These are phyloP conservation scores for Ensete ventricosum DNA, from an alignment of 176 grass and related monocot genomes.

Conservation along the genomic window DNA sequence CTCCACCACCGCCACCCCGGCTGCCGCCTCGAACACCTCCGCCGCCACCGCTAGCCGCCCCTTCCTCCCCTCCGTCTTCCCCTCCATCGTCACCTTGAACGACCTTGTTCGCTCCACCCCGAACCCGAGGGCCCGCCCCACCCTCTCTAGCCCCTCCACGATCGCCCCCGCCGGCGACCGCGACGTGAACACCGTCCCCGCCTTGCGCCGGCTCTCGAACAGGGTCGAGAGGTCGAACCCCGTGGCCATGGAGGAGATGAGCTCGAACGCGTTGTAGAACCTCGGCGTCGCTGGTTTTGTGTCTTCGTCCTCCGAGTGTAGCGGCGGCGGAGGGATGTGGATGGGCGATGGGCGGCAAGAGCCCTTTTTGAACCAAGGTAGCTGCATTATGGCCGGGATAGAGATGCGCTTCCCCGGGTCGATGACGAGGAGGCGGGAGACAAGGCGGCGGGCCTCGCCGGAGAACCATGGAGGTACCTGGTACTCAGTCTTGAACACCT, in stretches of 20 bases:
- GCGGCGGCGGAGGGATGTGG: slow-evolving; percentile 17
- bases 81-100: slow-evolving; percentile 15
- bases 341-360: slow-evolving; percentile 18
- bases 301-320: background rate
- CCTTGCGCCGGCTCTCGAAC: slow-evolving; percentile 57
- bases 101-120: slow-evolving; percentile 2
- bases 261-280: slow-evolving; percentile 93
- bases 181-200: slow-evolving; percentile 67
- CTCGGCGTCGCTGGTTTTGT: slow-evolving; percentile 32
- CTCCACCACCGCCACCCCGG: slow-evolving; percentile 12
- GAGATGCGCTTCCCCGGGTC: slow-evolving; percentile 63
- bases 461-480: slow-evolving; percentile 69
- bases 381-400: slow-evolving; percentile 47
- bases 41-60: slow-evolving; percentile 34
- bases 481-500: slow-evolving; percentile 69
- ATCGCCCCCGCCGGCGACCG: slow-evolving; percentile 42
- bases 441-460: slow-evolving; percentile 58
- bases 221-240: slow-evolving; percentile 84
- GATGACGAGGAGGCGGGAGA: slow-evolving; percentile 62
- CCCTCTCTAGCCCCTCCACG: slow-evolving; percentile 41
- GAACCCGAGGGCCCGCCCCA: slow-evolving; percentile 38
- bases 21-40: slow-evolving; percentile 15
- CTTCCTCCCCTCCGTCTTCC: slow-evolving; percentile 38
- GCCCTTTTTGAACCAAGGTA: slow-evolving; percentile 69
- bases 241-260: slow-evolving; percentile 91